Evolutionary conservation across 176 grass and related monocot species (phyloP), one percentile per base, ranked within the genome.

Genomic region (Rhynchospora tenuis): DNA sequence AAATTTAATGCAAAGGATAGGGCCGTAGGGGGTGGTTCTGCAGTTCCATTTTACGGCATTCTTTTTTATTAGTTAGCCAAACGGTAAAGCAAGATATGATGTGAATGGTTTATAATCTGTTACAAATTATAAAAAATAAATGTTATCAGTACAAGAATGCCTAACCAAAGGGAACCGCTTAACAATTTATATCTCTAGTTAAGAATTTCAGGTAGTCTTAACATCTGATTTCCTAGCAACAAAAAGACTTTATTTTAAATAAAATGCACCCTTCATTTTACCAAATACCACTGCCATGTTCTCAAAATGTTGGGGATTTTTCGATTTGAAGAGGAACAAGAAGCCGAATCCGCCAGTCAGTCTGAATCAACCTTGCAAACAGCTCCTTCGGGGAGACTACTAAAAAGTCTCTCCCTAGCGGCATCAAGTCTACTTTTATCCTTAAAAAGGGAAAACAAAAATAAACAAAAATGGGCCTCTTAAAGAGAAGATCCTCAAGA

Each of bases 341-440:
- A 54, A 5, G 7, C 0, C 22, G 47, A 28, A 5, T 48, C 9
- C 0, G 13, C 13, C 33, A 14, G 19, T 70, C 24, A 43, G 20
- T 82, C 42, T 46, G 43, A 64, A 43, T 24, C 6, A 23, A 82
- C 61, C 80, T 19, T 38, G 8, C 61, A 68, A 33, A 82, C 52
- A 15, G 80, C 66, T 4, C 80, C 80, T 82, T 82, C 80, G 6
- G 61, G 42, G 20, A 82, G 67, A 47, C 33, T 68, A 10, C 33
- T 65, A 27, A 47, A 68, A 50, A 82, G 47, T 82, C 47, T 67
- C 80, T 82, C 80, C 29, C 4, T 52, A 9, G 47, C 46, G 0
- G 44, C 59, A 65, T 67, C 23, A 3, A 67, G 20, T 50, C 80
- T 82, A 12, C 14, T 47, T 68, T 67, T 82, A 66, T 82, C 80